Conservation (phyloP, 305 asterid genomes). For the Nicotiana rustica region DNA sequence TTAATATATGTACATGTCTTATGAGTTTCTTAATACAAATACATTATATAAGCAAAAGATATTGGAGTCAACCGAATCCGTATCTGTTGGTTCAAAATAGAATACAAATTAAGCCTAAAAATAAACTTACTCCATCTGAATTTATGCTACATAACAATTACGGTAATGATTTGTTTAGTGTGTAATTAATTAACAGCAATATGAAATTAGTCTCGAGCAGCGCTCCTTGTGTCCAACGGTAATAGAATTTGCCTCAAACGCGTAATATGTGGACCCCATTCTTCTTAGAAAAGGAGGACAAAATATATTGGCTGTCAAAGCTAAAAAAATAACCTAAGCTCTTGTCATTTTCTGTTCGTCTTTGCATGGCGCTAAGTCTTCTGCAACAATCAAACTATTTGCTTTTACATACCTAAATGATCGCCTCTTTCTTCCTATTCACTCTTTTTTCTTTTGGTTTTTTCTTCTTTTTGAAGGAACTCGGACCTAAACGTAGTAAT, state of each 20-base stretch:
- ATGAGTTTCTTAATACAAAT: too few species aligned
- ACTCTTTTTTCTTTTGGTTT: conserved; percentile 1
- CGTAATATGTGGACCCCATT: conserved; percentile 20
- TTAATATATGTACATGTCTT: too few species aligned
- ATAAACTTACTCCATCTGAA: too few species aligned
- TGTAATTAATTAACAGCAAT: background rate
- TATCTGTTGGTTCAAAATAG: too few species aligned
- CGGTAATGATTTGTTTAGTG: background rate
- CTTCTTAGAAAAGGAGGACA: background rate
- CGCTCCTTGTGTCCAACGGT: conserved; percentile 54
- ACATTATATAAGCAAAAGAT: too few species aligned
- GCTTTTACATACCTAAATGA: background rate
- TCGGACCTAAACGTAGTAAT: too few species aligned
- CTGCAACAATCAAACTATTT: background rate
- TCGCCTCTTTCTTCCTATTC: conserved; percentile 26
- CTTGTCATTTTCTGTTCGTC: conserved; percentile 54
- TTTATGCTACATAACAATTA: too few species aligned
- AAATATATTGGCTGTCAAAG: conserved; percentile 4
- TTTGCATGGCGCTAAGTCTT: conserved; percentile 33
- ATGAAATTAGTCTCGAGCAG: conserved; percentile 56
- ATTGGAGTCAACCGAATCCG: too few species aligned
- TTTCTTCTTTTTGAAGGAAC: too few species aligned
- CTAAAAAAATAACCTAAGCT: conserved; percentile 41
- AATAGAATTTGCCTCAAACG: conserved; percentile 35
- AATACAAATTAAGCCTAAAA: too few species aligned